These are phyloP conservation scores for Leccinum arenicola DNA, from an alignment of 768 basidiomycete genomes.

Conservation along the genomic window DNA sequence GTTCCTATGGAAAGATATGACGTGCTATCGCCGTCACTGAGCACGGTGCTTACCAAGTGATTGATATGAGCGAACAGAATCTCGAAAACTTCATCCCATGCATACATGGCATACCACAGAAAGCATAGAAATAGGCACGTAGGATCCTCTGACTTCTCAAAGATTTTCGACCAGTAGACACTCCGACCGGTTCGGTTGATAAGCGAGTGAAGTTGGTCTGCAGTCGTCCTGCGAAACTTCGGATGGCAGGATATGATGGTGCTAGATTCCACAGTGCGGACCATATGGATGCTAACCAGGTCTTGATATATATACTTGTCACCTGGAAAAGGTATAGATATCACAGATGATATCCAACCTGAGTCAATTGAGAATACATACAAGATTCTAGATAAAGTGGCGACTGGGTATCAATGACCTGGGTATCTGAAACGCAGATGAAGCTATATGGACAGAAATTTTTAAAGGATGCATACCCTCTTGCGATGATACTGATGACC, in stretches of 20 bases:
- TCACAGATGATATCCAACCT: conserved; percentile 1
- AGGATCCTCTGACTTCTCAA: conserved; percentile 37
- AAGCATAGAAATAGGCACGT: conserved; percentile 53
- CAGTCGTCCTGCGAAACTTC: conserved; percentile 16
- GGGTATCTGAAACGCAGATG: conserved; percentile 12
- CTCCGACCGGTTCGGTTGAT: conserved; percentile 31
- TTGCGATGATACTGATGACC: neutral
- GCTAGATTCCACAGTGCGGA: conserved; percentile 29
- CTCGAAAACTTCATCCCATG: conserved; percentile 62
- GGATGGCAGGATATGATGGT: conserved; percentile 33
- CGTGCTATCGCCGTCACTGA: neutral
- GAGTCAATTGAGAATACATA: conserved; percentile 18
- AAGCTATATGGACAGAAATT: neutral
- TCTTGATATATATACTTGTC: conserved; percentile 35
- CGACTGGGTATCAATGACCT: conserved; percentile 51
- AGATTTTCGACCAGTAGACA: conserved; percentile 34
- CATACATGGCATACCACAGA: conserved; percentile 59
- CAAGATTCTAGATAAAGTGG: conserved; percentile 38
- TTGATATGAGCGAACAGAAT: conserved; percentile 49
- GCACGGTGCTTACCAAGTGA: conserved; percentile 39
- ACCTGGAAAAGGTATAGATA: conserved; percentile 10
- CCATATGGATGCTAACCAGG: conserved; percentile 53
- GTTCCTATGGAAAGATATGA: conserved; percentile 37
- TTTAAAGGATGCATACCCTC: conserved; percentile 6
- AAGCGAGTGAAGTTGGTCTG: conserved; percentile 26